Base-by-base conservation (phyloP, 441 rosid genomes). In the Bocquillonia castaneifolia region DNA sequence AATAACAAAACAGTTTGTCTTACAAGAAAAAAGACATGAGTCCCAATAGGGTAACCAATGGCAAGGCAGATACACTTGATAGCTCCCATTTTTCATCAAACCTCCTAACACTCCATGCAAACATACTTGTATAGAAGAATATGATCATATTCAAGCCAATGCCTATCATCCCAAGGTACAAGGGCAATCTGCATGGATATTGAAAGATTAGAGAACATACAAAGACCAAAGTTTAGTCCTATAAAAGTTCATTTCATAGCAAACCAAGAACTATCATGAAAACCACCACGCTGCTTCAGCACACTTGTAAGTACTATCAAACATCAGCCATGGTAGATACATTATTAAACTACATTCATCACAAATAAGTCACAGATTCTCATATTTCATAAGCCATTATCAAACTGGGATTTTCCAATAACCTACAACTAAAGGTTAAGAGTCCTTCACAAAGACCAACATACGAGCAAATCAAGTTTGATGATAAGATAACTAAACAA, bases 81-180 rank as follows among this genome's bases (percentile, higher is more conserved):
- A 83, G 77, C 78, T 91, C 93, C 93, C 92, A 90, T 69, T 94
- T 94, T 70, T 90, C 99, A 72, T 94, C 97, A 52, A 87, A 85
- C 80, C 96, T 87, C 80, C 92, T 83, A 71, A 81, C 77, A 70
- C 92, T 83, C 96, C 96, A 91, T 0, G 92, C 80, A 59, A 88
- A 69, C 88, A 88, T 69, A 50, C 92, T 88, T 57, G 97, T 88
- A 79, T 90, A 94, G 53, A 94, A 48, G 85, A 91, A 80, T 76
- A 94, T 84, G 77, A 82, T 62, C 52, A 82, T 32, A 78, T 91
- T 88, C 82, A 94, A 75, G 22, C 77, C 87, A 70, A 84, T 83
- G 59, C 91, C 94, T 12, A 81, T 63, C 85, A 90, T 75, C 75
- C 99, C 99, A 51, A 91, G 71, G 74, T 84, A 91, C 39, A 91